These are phyloP conservation scores for Tolypocladium cylindrosporum DNA, from an alignment of 2,329 filamentous ascomycete genomes.

Conservation along the genomic window DNA sequence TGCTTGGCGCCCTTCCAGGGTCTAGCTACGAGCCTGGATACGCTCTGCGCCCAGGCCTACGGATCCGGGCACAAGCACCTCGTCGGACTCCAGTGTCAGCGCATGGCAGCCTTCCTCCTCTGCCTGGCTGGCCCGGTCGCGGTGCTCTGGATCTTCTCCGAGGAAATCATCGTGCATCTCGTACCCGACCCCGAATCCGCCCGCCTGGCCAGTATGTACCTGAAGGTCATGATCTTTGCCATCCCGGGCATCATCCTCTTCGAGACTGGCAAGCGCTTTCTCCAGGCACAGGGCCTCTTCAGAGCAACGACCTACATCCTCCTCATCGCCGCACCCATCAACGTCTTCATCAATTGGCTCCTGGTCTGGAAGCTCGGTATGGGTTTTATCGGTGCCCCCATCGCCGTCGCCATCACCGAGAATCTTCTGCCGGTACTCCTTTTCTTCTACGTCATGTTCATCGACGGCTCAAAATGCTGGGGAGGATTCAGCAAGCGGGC, in stretches of 20 bases:
- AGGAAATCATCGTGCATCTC: conserved; percentile 45
- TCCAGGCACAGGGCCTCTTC: conserved; percentile 77
- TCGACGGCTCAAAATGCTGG: conserved; percentile 73
- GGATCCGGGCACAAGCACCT: conserved; percentile 83
- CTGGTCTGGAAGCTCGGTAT: conserved; percentile 62
- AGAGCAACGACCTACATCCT: conserved; percentile 69
- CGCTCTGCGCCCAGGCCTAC: conserved; percentile 87
- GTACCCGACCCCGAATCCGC: conserved; percentile 49
- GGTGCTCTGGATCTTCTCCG: conserved; percentile 60
- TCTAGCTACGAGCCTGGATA: conserved; percentile 84
- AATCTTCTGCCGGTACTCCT: conserved; percentile 68
- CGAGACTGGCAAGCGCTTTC: conserved; percentile 69
- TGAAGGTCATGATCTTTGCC: conserved; percentile 61
- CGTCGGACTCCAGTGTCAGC: conserved; percentile 72
- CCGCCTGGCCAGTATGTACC: conserved; percentile 59
- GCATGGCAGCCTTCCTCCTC: conserved; percentile 72
- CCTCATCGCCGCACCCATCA: conserved; percentile 65
- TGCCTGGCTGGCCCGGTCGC: conserved; percentile 62
- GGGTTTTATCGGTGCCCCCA: conserved; percentile 73
- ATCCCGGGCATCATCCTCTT: conserved; percentile 70
- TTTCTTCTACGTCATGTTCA: conserved; percentile 65
- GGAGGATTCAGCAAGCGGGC: conserved; percentile 65
- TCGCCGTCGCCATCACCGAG: conserved; percentile 70
- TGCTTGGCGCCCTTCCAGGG: conserved; percentile 72
- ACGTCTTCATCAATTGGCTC: conserved; percentile 67